Conservation (phyloP, 2,329 filamentous ascomycete genomes). For the Neonectria punicea region DNA sequence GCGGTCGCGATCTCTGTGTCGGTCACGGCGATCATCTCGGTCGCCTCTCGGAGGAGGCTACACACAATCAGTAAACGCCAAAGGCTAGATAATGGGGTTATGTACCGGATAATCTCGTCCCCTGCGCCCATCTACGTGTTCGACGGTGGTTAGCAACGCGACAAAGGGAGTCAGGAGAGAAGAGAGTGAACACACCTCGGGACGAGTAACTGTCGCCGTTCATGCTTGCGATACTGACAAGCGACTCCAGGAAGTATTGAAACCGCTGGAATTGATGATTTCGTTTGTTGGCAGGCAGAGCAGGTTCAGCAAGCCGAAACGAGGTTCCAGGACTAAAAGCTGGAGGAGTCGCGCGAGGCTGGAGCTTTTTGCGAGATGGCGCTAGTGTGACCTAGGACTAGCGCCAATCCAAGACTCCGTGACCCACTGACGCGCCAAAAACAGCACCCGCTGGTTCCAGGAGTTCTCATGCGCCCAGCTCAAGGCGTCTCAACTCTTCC, state of each 20-base stretch:
- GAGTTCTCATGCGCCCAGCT: conserved; percentile 18
- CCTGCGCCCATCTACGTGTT: conserved; percentile 59
- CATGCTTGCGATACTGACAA: conserved; percentile 62
- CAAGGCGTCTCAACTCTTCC: conserved; percentile 22
- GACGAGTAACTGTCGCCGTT: conserved; percentile 87
- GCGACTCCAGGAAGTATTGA: conserved; percentile 26
- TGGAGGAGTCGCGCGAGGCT: conserved; percentile 52
- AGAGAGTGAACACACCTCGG: conserved; percentile 67
- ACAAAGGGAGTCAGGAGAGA: conserved; percentile 29
- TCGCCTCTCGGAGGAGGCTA: conserved; percentile 43
- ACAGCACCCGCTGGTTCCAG: conserved; percentile 2
- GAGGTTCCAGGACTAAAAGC: conserved; percentile 43
- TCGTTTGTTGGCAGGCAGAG: conserved; percentile 36
- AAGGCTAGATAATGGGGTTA: conserved; percentile 19
- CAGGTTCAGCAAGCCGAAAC: conserved; percentile 43
- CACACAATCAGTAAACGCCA: conserved; percentile 31
- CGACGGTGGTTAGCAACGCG: conserved; percentile 44
- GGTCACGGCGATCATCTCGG: conserved; percentile 45
- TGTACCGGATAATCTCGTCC: conserved; percentile 66
- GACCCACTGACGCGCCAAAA: conserved; percentile 23
- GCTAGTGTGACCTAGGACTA: conserved; percentile 44
- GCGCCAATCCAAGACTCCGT: conserved; percentile 24
- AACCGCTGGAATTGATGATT: conserved; percentile 37
- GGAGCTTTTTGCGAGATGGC: conserved; percentile 53
- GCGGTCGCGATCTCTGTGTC: conserved; percentile 53